phyloP scores from a whole-genome alignment of 106 monocot genomes.

The Acanthochlamys bracteata region DNA sequence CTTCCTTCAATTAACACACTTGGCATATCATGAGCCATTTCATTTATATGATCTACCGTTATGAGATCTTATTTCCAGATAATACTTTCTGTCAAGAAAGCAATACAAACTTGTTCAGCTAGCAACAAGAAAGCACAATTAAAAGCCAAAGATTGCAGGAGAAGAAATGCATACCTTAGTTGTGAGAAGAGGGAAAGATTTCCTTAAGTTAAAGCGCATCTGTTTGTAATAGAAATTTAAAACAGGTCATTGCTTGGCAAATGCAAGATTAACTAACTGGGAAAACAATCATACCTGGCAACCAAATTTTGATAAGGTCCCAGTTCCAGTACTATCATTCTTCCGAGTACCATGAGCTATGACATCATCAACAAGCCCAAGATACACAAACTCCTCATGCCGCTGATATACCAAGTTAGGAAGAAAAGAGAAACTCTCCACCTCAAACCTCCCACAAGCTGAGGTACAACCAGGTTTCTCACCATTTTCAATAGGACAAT shows the following conservation, averaged over 20 bases:
- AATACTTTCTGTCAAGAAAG: no score
- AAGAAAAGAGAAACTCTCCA: slow-evolving; percentile 73
- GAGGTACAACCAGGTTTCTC: slow-evolving; percentile 13
- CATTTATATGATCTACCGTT: no score
- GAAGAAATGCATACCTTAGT: slow-evolving; percentile 67
- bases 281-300: slow-evolving; percentile 49
- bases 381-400: slow-evolving; percentile 81
- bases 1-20: no score
- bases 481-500: slow-evolving; percentile 23
- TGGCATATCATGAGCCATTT: no score
- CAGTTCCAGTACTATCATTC: slow-evolving; percentile 82
- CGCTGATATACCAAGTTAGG: slow-evolving; percentile 64
- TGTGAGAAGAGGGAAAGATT: slow-evolving; percentile 82
- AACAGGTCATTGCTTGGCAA: neutral
- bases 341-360: slow-evolving; percentile 60
- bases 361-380: slow-evolving; percentile 72
- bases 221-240: slow-evolving; percentile 14
- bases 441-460: slow-evolving; percentile 40
- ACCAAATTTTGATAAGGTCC: slow-evolving; percentile 90
- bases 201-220: slow-evolving; percentile 97
- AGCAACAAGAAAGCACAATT: neutral
- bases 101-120: no score
- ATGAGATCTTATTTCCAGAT: no score
- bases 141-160: neutral
- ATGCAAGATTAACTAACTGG: neutral